phyloP scores from a whole-genome alignment of 192 early-diverging fungal species.

The Anaeromyces robustus region DNA sequence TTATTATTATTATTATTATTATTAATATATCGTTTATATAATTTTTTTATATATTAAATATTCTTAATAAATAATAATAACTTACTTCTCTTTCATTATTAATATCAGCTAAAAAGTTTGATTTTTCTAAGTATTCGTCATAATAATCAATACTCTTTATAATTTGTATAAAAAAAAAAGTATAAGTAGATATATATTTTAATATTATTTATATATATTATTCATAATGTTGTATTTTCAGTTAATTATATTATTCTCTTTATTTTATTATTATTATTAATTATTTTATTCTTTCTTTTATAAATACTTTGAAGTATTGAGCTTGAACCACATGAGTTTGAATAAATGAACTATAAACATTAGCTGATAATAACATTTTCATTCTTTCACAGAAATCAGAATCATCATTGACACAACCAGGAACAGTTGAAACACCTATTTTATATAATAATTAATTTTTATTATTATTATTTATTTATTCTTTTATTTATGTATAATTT shows the following conservation, averaged over 20 bases:
- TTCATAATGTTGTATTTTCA: too few species aligned
- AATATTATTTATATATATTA: too few species aligned
- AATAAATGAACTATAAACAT: conserved; percentile 74
- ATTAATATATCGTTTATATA: too few species aligned
- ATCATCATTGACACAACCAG: conserved; percentile 44
- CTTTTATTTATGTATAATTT: too few species aligned
- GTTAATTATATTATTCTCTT: too few species aligned
- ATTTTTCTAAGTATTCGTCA: conserved; percentile 53
- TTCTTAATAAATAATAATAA: neutral
- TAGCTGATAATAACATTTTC: conserved; percentile 56
- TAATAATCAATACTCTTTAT: conserved; percentile 32
- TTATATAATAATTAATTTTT: neutral
- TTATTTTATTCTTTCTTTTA: too few species aligned
- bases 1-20: too few species aligned
- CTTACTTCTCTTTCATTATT: conserved; percentile 53
- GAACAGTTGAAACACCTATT: conserved; percentile 62
- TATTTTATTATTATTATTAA: too few species aligned
- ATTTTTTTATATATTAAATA: too few species aligned
- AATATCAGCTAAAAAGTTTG: conserved; percentile 73
- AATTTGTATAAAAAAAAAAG: too few species aligned
- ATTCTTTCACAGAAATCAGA: conserved; percentile 49
- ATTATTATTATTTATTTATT: too few species aligned
- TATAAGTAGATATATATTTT: too few species aligned
- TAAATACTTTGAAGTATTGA: conserved; percentile 73
- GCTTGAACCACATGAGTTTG: conserved; percentile 76